phyloP scores from a whole-genome alignment of 2,329 filamentous ascomycete genomes.

The Trichoderma arundinaceum region DNA sequence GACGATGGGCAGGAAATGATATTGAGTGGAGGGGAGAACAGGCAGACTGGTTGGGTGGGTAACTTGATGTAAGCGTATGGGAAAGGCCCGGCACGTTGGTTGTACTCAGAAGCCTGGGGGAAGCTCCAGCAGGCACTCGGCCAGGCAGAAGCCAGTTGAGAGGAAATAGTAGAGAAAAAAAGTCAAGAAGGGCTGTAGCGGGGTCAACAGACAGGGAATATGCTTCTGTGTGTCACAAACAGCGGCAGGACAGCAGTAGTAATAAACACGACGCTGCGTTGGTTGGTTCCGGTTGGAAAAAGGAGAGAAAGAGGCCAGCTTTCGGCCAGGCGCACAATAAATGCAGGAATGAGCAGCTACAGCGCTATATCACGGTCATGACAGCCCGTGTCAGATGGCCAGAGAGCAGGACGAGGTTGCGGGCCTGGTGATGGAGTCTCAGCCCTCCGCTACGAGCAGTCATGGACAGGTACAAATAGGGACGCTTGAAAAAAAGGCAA shows the following conservation, averaged over 20 bases:
- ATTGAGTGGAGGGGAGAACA: constrained; percentile 28
- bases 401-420: constrained; percentile 40
- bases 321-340: constrained; percentile 28
- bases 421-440: constrained; percentile 51
- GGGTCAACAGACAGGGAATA: constrained; percentile 18
- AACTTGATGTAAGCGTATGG: constrained; percentile 10
- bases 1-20: neutral
- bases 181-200: constrained; percentile 13
- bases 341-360: constrained; percentile 28
- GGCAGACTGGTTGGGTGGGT: constrained; percentile 28
- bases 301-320: constrained; percentile 2
- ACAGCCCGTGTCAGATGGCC: constrained; percentile 30
- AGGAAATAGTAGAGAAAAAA: constrained; percentile 2
- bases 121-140: constrained; percentile 22
- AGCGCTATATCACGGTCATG: constrained; percentile 29
- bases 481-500: constrained; percentile 8
- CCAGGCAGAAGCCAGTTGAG: constrained; percentile 31
- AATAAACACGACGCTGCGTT: neutral
- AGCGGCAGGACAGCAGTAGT: constrained; percentile 20
- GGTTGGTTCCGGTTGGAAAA: constrained; percentile 15
- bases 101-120: constrained; percentile 14
- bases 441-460: constrained; percentile 42
- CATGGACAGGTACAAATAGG: constrained; percentile 23
- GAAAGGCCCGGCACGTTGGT: constrained; percentile 4
- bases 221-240: constrained; percentile 23